Conservation (phyloP, 257 asterid genomes). For the Primulina huaijiensis region DNA sequence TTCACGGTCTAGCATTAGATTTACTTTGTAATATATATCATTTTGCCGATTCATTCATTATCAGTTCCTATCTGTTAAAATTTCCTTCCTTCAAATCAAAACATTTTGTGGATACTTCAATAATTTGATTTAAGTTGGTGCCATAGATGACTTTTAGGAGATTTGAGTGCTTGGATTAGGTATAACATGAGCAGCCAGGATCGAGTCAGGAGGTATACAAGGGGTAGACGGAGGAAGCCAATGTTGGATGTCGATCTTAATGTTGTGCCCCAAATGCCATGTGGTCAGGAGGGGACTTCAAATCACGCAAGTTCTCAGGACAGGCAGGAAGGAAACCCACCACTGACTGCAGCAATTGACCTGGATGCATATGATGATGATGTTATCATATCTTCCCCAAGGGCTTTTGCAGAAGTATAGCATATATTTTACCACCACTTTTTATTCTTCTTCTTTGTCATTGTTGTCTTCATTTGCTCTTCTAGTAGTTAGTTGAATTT, state of each 20-base stretch:
- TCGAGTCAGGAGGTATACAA: neutral
- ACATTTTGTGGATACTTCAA: neutral
- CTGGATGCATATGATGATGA: slow-evolving; percentile 54
- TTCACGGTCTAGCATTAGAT: neutral
- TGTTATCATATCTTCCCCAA: slow-evolving; percentile 53
- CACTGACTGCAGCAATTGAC: slow-evolving; percentile 41
- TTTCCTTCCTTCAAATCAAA: neutral
- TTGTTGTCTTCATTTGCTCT: neutral
- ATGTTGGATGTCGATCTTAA: slow-evolving; percentile 51
- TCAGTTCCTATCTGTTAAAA: neutral
- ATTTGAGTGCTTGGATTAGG: neutral
- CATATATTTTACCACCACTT: neutral
- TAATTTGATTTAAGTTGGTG: neutral
- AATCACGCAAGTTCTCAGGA: slow-evolving; percentile 29
- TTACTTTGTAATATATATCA: neutral
- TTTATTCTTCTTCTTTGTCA: neutral
- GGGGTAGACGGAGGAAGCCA: slow-evolving; percentile 3
- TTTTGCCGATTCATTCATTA: neutral
- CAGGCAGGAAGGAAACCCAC: slow-evolving; percentile 25
- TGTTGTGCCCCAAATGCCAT: slow-evolving; percentile 35
- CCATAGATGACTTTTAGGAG: neutral
- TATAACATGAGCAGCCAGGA: slow-evolving; percentile 1
- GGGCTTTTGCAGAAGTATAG: slow-evolving; percentile 53
- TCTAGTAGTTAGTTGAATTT: neutral
- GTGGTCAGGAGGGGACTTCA: slow-evolving; percentile 36